Percentiles rank a stretch among this genome's conserved stretches.
phyloP scores from a whole-genome alignment of 129 eudicot genomes.

The Helianthus annuus region HanXRQr2.0-SUNRISE NC_035435.2:17792548-17793047 shows the following conservation, averaged over 20 bases:
- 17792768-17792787: slow-evolving; percentile 70
- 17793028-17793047: too few relatives aligned
- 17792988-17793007: too few relatives aligned
- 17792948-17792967: background rate
- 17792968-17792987: background rate
- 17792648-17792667: background rate
- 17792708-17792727: slow-evolving; percentile 66
- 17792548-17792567: slow-evolving; percentile 66
- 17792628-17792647: slow-evolving; percentile 79
- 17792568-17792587: slow-evolving; percentile 97
- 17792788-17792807: slow-evolving; percentile 43
- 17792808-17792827: slow-evolving; percentile 82
- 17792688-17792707: background rate
- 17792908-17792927: slow-evolving; percentile 48
- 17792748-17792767: slow-evolving; percentile 94
- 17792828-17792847: slow-evolving; percentile 68
- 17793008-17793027: too few relatives aligned
- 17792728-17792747: slow-evolving; percentile 83
- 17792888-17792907: slow-evolving; percentile 83
- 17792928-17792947: slow-evolving; percentile 96
- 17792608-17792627: slow-evolving; percentile 83
- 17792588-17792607: slow-evolving; percentile 82
- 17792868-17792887: slow-evolving; percentile 91
- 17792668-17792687: background rate
- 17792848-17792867: slow-evolving; percentile 94